Base-by-base conservation (phyloP, 352 stramenopile species). In the Globisporangium nunn region DNA sequence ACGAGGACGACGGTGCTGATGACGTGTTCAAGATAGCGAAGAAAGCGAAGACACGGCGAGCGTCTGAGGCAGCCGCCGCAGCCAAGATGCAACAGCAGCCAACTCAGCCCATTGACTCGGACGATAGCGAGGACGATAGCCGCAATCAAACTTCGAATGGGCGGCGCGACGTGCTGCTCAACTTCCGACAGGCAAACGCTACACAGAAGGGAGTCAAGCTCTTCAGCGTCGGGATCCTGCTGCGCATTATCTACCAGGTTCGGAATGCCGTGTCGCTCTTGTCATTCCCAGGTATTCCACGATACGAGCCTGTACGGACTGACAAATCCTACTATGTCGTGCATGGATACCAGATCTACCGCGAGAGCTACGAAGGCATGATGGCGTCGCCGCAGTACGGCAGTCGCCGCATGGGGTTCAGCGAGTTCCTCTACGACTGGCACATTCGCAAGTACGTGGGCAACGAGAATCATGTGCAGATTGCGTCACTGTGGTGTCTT, bases 341-440 rank as follows among this genome's bases (percentile, higher is more conserved):
- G 37, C 37, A 12, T 41, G 37, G 8, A 3, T 17, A 12, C 15
- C 47, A 87, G 71, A 72, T 91, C 35, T 92, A 90, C 61, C 79
- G 77, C 10, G 81, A 92, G 46, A 74, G 78, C 58, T 88, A 86
- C 58, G 79, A 90, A 62, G 63, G 68, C 23, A 82, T 81, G 63
- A 57, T 84, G 10, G 59, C 74, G 31, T 78, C 72, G 46, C 66
- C 85, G n/a, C 80, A 92, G 60, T 88, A 92, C 56, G 81, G 78
- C 35, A 78, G 63, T 58, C 72, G 78, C 3, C 77, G 79, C 30
- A 92, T 88, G 70, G 75, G 83, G 44, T 91, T 89, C 57, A 88
- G 79, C 54, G 79, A 92, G 61, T 92, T 90, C 54, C 74, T 92
- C 50, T 90, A 90, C 61, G 81, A 91, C 60, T 89, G 81, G 81